phyloP scores from a whole-genome alignment of 2,329 filamentous ascomycete genomes.

The Fusarium vanettenii region DNA sequence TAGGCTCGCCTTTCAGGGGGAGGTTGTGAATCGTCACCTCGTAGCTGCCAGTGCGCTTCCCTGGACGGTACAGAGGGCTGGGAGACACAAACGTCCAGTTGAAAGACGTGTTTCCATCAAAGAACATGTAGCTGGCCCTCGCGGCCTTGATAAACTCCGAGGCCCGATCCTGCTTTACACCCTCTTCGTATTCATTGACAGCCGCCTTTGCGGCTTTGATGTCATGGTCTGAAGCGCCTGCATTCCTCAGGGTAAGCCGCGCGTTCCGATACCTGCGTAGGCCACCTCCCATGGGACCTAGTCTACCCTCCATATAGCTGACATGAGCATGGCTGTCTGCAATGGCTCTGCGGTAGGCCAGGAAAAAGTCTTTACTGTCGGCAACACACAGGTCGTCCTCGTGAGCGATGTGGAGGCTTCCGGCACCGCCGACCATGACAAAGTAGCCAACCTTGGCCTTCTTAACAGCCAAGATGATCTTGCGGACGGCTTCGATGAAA shows the following conservation, averaged over 20 bases:
- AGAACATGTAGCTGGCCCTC: conserved; percentile 11
- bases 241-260: background rate
- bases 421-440: conserved; percentile 14
- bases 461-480: conserved; percentile 11
- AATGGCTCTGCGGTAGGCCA: conserved; percentile 11
- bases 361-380: conserved; percentile 11
- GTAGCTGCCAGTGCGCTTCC: conserved; percentile 11
- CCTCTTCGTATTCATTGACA: background rate
- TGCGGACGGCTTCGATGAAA: conserved; percentile 2
- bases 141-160: conserved; percentile 8
- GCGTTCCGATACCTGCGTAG: conserved; percentile 2
- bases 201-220: background rate
- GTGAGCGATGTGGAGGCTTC: conserved; percentile 1
- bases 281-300: background rate
- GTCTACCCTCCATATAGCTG: conserved; percentile 16
- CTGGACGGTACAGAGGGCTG: conserved; percentile 11
- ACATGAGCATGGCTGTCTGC: conserved; percentile 20
- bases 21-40: background rate
- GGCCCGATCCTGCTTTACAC: background rate
- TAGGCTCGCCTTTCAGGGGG: conserved; percentile 1
- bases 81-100: conserved; percentile 21
- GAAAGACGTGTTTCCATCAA: conserved; percentile 18
- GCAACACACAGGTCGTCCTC: background rate
- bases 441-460: conserved; percentile 11
- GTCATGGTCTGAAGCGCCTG: background rate